Base-by-base conservation (phyloP, 2,329 filamentous ascomycete genomes). In the Venturia asperata region DNA sequence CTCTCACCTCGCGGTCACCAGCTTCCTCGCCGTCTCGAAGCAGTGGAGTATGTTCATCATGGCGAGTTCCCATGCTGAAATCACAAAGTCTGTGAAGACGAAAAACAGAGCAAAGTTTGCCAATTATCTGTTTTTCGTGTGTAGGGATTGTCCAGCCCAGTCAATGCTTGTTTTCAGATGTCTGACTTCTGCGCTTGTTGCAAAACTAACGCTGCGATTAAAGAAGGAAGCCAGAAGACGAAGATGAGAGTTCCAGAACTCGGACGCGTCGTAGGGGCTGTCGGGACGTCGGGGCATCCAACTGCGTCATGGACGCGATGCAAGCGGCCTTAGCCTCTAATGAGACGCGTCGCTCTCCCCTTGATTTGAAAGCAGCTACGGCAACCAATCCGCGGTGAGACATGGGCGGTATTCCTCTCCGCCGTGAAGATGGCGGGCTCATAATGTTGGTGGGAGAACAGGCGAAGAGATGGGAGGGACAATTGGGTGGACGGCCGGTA, bases 31-130 rank as follows among this genome's bases (percentile, higher is more conserved):
- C 67, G 62, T 74, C 70, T 30, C 72, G 72, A 24, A 80, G 70
- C 49, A 80, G 68, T 27, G 78, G 77, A 61, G 75, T 71, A 63
- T 73, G 74, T 68, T 80, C 77, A 65, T 74, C 69, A 42, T 69
- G 49, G 1, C 52, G 52, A n/a, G 52, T 37, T 34, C 52, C 52
- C 52, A 56, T 56, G 5, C 2, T 37, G 30, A n/a, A 6, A 13
- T 37, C n/a, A 5, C 13, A n/a, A 56, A 13, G 5, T 3, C 10
- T 15, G 5, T 11, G 19, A n/a, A n/a, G 24, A 11, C 19, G 27
- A 56, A 56, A 34, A 34, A 34, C 3, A 34, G 30, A 34, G 30
- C 30, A 34, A 6, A 34, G 3, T 34, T 34, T 6, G 30, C 30
- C 6, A 6, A 34, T 6, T 34, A 6, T 34, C 30, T 34, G 3